phyloP scores from a whole-genome alignment of 2,329 filamentous ascomycete genomes.

The Emericellopsis cladophorae region DNA sequence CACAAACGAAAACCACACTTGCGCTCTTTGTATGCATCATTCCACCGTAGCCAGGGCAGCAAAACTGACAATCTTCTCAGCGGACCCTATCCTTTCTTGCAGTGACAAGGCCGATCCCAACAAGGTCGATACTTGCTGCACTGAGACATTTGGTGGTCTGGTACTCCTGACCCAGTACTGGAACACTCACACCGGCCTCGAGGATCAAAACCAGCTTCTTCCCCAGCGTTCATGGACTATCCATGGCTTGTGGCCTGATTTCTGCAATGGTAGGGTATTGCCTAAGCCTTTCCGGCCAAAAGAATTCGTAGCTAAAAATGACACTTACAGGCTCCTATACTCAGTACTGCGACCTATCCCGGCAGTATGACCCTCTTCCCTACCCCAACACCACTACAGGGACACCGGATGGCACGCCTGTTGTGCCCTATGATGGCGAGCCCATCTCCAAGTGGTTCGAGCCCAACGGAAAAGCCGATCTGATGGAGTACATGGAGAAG shows the following conservation, averaged over 20 bases:
- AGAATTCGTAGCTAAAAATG: not conserved
- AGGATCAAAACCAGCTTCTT: slow-evolving; percentile 42
- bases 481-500: slow-evolving; percentile 53
- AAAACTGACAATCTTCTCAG: slow-evolving; percentile 5
- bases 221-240: slow-evolving; percentile 45
- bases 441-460: slow-evolving; percentile 45
- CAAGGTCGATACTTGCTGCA: slow-evolving; percentile 48
- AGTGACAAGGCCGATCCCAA: slow-evolving; percentile 27
- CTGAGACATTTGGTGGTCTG: slow-evolving; percentile 52
- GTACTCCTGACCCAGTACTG: slow-evolving; percentile 52
- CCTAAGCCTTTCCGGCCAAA: no score
- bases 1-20: slow-evolving; percentile 42
- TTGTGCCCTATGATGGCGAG: slow-evolving; percentile 45
- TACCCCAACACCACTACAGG: slow-evolving; percentile 52
- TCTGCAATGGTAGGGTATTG: slow-evolving; percentile 23
- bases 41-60: not conserved
- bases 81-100: slow-evolving; percentile 30
- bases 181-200: slow-evolving; percentile 49
- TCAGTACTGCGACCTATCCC: slow-evolving; percentile 52
- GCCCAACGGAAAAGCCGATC: slow-evolving; percentile 43
- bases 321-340: slow-evolving; percentile 41
- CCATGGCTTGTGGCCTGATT: slow-evolving; percentile 46
- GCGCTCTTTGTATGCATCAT: slow-evolving; percentile 26
- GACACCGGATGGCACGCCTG: slow-evolving; percentile 33
- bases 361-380: slow-evolving; percentile 51